Conservation (phyloP, 2,329 filamentous ascomycete genomes). For the Ophiosphaerella narmari region DNA sequence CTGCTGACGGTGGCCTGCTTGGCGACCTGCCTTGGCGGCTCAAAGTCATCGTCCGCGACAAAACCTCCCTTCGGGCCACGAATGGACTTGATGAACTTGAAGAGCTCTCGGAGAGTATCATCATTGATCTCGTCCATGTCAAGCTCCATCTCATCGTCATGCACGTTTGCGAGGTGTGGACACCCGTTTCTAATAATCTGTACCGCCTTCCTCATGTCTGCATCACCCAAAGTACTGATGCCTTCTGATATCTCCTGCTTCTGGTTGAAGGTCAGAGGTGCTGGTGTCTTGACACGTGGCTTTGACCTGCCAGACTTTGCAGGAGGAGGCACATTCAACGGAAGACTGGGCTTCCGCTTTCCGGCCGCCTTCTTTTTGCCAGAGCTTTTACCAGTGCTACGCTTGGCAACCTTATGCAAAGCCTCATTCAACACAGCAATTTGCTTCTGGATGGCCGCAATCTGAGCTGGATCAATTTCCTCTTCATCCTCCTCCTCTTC, state of each 20-base stretch:
- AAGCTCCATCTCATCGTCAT: constrained; percentile 67
- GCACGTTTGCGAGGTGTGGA: constrained; percentile 65
- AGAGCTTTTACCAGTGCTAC: constrained; percentile 57
- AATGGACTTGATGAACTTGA: constrained; percentile 57
- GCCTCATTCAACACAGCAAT: constrained; percentile 70
- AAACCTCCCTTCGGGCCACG: constrained; percentile 42
- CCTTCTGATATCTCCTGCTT: constrained; percentile 90
- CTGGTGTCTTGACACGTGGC: constrained; percentile 59
- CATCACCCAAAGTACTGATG: constrained; percentile 78
- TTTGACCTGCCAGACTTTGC: constrained; percentile 50
- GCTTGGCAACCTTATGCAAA: constrained; percentile 54
- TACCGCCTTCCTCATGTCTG: constrained; percentile 79
- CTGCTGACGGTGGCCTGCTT: constrained; percentile 51
- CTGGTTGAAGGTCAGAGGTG: constrained; percentile 74
- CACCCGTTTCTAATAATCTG: constrained; percentile 87
- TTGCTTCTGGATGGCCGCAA: constrained; percentile 62
- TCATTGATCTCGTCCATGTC: constrained; percentile 65
- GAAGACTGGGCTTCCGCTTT: constrained; percentile 32
- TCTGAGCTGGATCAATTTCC: constrained; percentile 52
- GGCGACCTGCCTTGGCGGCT: constrained; percentile 47
- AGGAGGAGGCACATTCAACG: constrained; percentile 36
- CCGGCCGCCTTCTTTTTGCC: constrained; percentile 52
- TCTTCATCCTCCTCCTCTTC: constrained; percentile 67
- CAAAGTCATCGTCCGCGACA: constrained; percentile 55
- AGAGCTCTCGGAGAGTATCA: constrained; percentile 60